Evolutionary conservation across 176 grass and related monocot genomes (phyloP).

Genomic region (Lolium perenne): DNA sequence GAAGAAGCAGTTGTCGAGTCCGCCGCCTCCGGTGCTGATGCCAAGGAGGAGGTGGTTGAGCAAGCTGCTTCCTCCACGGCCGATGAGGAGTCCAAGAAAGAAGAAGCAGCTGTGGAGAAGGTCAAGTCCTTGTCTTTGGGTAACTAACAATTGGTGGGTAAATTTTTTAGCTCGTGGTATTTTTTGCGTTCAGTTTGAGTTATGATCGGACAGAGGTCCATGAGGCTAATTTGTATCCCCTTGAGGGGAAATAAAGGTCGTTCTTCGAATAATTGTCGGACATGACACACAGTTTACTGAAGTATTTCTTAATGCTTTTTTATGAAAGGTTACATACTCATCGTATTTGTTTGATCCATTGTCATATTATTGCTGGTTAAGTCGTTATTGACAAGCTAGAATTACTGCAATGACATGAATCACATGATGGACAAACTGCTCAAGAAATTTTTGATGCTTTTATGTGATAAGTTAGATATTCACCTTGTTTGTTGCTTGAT

Average conservation of each 20-base stretch:
- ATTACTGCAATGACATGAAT: background rate
- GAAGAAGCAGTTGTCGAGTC: background rate
- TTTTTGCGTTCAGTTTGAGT: slow-evolving; percentile 1
- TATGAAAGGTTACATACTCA: background rate
- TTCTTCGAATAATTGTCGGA: slow-evolving; percentile 30
- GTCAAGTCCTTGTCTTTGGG: slow-evolving; percentile 29
- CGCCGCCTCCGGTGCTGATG: background rate
- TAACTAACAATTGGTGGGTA: slow-evolving; percentile 35
- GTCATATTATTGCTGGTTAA: background rate
- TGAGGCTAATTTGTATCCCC: slow-evolving; percentile 29
- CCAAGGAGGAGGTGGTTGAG: slow-evolving; percentile 9
- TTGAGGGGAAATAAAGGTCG: slow-evolving; percentile 43
- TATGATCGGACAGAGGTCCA: background rate
- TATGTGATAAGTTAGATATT: background rate
- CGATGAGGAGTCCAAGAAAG: slow-evolving; percentile 1
- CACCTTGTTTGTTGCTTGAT: background rate
- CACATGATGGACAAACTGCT: background rate
- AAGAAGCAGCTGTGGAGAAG: slow-evolving; percentile 34
- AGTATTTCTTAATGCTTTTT: background rate
- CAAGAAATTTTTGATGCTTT: background rate
- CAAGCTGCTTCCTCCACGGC: slow-evolving; percentile 5
- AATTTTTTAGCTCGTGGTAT: slow-evolving; percentile 25
- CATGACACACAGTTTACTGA: background rate
- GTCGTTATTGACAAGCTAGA: background rate
- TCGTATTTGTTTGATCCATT: background rate